phyloP scores from a whole-genome alignment of 2,329 filamentous ascomycete genomes.

The Fusarium denticulatum region DNA sequence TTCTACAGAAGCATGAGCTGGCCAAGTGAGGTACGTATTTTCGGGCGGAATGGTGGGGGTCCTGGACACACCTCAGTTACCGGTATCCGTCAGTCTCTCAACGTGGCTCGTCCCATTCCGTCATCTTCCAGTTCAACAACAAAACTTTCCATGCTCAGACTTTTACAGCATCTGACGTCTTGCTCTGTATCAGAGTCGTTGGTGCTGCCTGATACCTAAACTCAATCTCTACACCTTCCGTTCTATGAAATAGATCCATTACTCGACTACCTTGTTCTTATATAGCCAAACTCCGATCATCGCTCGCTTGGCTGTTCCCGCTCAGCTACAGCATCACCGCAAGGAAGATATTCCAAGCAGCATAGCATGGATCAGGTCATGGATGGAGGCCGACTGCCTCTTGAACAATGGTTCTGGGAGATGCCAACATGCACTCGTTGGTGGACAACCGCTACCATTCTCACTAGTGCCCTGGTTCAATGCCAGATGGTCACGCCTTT shows the following conservation, averaged over 20 bases:
- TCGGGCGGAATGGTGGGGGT: constrained; percentile 4
- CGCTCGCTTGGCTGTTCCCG: not conserved
- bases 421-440: constrained; percentile 96
- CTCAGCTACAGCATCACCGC: not conserved
- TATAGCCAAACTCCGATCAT: constrained; percentile 4
- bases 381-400: constrained; percentile 74
- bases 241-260: not conserved
- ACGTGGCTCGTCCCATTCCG: constrained; percentile 37
- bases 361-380: constrained; percentile 64
- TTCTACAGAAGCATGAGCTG: not conserved
- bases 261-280: not conserved
- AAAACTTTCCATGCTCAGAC: not conserved
- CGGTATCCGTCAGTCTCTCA: not conserved
- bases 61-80: not conserved
- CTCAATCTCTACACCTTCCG: not conserved
- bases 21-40: not conserved
- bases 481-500: constrained; percentile 93
- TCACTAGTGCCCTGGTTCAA: constrained; percentile 89
- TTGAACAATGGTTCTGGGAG: constrained; percentile 99
- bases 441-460: constrained; percentile 94
- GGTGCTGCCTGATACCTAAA: not conserved
- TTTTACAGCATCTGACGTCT: not conserved
- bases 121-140: constrained; percentile 22
- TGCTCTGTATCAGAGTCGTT: not conserved
- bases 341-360: not conserved